A percentile compares a stretch with the other conserved stretches of the same genome.
Conservation (phyloP, 768 basidiomycete genomes). For the Pulveroboletus sp. region DNA sequence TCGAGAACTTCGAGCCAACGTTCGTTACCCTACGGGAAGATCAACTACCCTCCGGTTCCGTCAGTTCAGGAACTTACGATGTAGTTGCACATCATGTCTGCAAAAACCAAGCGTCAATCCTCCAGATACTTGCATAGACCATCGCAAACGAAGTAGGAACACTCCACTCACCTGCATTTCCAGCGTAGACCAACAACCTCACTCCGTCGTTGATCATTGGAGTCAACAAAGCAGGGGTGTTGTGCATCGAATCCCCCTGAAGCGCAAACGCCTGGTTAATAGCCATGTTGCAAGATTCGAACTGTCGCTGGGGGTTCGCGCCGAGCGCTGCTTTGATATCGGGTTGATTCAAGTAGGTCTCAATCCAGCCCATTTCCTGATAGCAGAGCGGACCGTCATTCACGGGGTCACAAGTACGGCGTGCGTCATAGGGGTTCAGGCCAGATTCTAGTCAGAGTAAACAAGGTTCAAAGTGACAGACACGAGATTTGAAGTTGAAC, state of each 20-base stretch:
- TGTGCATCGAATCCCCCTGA: constrained; percentile 85
- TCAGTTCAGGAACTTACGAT: constrained; percentile 40
- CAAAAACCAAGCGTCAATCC: constrained; percentile 13
- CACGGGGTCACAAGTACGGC: constrained; percentile 64
- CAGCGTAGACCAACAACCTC: constrained; percentile 84
- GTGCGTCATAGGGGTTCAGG: constrained; percentile 87
- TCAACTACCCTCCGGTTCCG: background rate
- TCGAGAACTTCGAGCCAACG: constrained; percentile 68
- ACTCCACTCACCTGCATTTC: constrained; percentile 60
- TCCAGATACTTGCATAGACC: background rate
- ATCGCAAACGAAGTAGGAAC: background rate
- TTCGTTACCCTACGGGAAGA: constrained; percentile 59
- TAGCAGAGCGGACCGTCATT: constrained; percentile 77
- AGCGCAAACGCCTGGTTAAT: constrained; percentile 77
- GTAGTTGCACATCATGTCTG: constrained; percentile 87
- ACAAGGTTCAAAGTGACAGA: background rate
- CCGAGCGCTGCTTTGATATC: constrained; percentile 78
- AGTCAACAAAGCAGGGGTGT: constrained; percentile 73
- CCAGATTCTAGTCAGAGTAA: constrained; percentile 48
- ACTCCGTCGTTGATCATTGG: constrained; percentile 81
- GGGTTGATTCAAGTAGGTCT: constrained; percentile 79
- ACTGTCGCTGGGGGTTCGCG: constrained; percentile 53
- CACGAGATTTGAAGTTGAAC: constrained; percentile 21
- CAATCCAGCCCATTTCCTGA: constrained; percentile 80
- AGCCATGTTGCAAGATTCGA: constrained; percentile 71